Conservation (phyloP, 116 monocot genomes). For the Posidonia oceanica region DNA sequence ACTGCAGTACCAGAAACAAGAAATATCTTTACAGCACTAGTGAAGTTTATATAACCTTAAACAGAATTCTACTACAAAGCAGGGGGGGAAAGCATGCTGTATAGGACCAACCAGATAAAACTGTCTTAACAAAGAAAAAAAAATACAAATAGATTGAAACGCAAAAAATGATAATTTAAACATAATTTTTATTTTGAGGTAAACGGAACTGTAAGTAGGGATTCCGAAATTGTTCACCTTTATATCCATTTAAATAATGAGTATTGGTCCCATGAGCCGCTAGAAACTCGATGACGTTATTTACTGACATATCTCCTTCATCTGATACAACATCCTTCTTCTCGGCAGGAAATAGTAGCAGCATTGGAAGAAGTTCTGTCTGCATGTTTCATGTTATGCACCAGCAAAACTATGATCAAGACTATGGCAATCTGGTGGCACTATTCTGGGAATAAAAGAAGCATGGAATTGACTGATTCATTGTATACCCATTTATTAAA, state of each 20-base stretch:
- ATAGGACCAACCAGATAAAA: too few species aligned
- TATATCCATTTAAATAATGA: slow-evolving; percentile 32
- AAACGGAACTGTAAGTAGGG: background rate
- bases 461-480: too few species aligned
- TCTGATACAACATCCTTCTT: slow-evolving; percentile 52
- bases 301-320: slow-evolving; percentile 55
- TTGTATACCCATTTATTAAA: too few species aligned
- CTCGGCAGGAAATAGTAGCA: slow-evolving; percentile 60
- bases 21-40: too few species aligned
- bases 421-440: background rate
- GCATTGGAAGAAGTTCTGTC: slow-evolving; percentile 60
- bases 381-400: slow-evolving; percentile 13
- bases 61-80: too few species aligned
- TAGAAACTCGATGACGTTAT: slow-evolving; percentile 59
- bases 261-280: slow-evolving; percentile 55
- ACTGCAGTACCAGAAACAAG: too few species aligned
- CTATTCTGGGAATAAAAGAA: background rate
- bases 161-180: too few species aligned
- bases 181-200: too few species aligned
- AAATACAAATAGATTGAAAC: too few species aligned
- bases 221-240: slow-evolving; percentile 32
- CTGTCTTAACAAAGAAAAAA: too few species aligned
- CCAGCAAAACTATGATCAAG: background rate
- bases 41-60: too few species aligned
- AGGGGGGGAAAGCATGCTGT: too few species aligned